These are phyloP conservation scores for Cornus kousa DNA, from an alignment of 148 eudicot species.

Conservation along the genomic window DNA sequence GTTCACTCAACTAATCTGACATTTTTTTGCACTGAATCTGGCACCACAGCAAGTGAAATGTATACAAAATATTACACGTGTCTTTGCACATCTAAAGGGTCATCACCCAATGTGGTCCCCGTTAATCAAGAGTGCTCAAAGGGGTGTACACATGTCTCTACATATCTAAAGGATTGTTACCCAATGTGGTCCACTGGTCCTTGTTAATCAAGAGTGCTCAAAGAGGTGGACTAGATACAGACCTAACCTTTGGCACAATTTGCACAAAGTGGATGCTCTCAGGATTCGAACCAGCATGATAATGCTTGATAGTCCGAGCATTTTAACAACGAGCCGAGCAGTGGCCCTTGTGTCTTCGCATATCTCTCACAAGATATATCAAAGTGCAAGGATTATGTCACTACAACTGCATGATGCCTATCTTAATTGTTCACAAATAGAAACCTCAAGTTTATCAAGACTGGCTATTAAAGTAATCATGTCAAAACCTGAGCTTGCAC, in stretches of 20 bases:
- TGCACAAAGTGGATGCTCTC: no score
- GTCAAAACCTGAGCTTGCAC: background rate
- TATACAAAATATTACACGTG: background rate
- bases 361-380: background rate
- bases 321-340: no score
- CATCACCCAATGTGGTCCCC: no score
- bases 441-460: background rate
- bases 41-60: background rate
- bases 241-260: no score
- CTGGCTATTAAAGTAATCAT: background rate
- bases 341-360: background rate
- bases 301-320: background rate
- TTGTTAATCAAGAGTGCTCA: no score
- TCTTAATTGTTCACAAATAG: background rate
- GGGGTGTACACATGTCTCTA: no score
- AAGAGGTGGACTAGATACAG: no score
- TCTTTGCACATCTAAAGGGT: no score
- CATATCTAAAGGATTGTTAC: no score
- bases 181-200: no score
- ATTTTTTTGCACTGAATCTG: background rate
- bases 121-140: no score
- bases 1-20: constrained; percentile 3
- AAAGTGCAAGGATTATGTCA: background rate
- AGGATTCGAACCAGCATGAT: no score
- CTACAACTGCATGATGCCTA: background rate